These are phyloP conservation scores for Alternaria gaisen DNA, from an alignment of 2,329 filamentous ascomycete species.

Conservation along the genomic window DNA sequence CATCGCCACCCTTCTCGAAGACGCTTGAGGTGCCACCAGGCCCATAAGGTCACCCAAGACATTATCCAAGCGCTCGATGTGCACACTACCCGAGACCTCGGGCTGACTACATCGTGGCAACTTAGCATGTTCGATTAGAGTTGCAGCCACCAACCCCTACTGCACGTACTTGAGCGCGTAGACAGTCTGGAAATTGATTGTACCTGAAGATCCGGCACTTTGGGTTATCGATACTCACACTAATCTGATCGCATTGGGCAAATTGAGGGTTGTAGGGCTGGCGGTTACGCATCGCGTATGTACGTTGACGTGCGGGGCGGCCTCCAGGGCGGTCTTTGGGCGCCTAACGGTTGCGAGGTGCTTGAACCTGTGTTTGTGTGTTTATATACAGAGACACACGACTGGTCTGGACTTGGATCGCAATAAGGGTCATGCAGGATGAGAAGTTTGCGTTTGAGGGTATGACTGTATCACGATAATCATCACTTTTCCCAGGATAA, in stretches of 20 bases:
- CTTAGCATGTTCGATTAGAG: slow-evolving; percentile 32
- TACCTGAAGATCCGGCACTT: slow-evolving; percentile 34
- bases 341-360: slow-evolving; percentile 31
- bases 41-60: slow-evolving; percentile 21
- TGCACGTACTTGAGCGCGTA: slow-evolving; percentile 31
- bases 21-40: slow-evolving; percentile 15
- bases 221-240: slow-evolving; percentile 16
- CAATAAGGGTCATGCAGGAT: slow-evolving; percentile 8
- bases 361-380: slow-evolving; percentile 28
- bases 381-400: slow-evolving; percentile 21
- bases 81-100: slow-evolving; percentile 8
- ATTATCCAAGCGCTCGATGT: slow-evolving; percentile 23
- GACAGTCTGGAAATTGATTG: slow-evolving; percentile 17
- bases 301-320: slow-evolving; percentile 23
- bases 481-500: neutral
- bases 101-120: slow-evolving; percentile 19
- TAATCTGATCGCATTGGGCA: slow-evolving; percentile 9
- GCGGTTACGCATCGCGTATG: slow-evolving; percentile 37
- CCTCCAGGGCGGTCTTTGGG: slow-evolving; percentile 36
- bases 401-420: slow-evolving; percentile 15
- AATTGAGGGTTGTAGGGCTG: slow-evolving; percentile 33
- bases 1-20: slow-evolving; percentile 14
- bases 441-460: slow-evolving; percentile 4
- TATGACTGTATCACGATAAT: slow-evolving; percentile 5
- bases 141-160: slow-evolving; percentile 34